Percentiles rank a stretch among this genome's conserved stretches.
phyloP scores from a whole-genome alignment of 495 filamentous ascomycete species.

The Diplogelasinospora grovesii region DNA sequence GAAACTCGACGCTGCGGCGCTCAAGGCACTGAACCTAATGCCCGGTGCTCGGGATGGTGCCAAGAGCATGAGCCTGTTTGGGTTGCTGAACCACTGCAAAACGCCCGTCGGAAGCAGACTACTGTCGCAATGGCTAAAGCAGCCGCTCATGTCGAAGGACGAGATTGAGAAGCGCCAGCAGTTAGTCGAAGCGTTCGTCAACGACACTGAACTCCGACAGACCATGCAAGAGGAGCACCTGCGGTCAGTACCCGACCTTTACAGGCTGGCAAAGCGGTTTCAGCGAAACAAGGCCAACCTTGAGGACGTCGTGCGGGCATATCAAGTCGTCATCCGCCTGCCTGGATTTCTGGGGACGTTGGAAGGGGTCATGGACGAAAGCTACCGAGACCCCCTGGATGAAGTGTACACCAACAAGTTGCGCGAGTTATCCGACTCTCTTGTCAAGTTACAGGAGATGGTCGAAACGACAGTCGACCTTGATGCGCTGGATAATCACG shows the following conservation, averaged over 20 bases:
- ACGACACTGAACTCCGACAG: slow-evolving; percentile 88
- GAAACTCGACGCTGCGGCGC: slow-evolving; percentile 93
- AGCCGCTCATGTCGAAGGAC: slow-evolving; percentile 85
- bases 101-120: slow-evolving; percentile 87
- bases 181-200: slow-evolving; percentile 90
- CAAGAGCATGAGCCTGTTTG: slow-evolving; percentile 96
- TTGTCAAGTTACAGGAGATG: slow-evolving; percentile 90
- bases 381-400: slow-evolving; percentile 82
- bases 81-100: slow-evolving; percentile 94
- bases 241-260: slow-evolving; percentile 88
- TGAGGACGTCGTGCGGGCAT: slow-evolving; percentile 92
- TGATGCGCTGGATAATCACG: slow-evolving; percentile 90
- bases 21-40: slow-evolving; percentile 95
- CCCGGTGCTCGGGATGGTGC: slow-evolving; percentile 88
- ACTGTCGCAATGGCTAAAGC: slow-evolving; percentile 94
- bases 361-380: slow-evolving; percentile 91
- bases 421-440: slow-evolving; percentile 62
- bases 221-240: slow-evolving; percentile 98
- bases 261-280: slow-evolving; percentile 89
- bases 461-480: slow-evolving; percentile 98
- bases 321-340: slow-evolving; percentile 87
- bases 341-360: slow-evolving; percentile 85
- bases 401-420: slow-evolving; percentile 83
- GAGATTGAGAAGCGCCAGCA: slow-evolving; percentile 91
- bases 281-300: slow-evolving; percentile 84